Percentiles rank a stretch among this genome's conserved stretches.
phyloP scores from a whole-genome alignment of 805 yeast species.

The Lipomyces kockii region DNA sequence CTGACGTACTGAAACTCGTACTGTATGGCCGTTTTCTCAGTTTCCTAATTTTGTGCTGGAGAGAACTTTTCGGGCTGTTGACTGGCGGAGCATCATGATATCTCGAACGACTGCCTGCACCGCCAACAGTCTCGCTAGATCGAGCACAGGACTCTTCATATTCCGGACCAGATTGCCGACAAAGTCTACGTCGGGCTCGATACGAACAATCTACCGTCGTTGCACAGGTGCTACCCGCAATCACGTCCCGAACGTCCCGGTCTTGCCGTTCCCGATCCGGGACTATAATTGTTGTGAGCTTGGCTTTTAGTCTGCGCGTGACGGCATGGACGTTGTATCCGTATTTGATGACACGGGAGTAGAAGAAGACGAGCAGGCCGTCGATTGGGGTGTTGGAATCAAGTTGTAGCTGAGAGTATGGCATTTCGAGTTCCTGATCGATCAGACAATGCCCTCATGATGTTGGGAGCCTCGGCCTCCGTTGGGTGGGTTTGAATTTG shows the following conservation, averaged over 20 bases:
- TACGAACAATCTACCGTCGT: not conserved
- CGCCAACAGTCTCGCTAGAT: not conserved
- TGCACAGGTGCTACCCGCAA: not conserved
- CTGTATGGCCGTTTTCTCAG: not conserved
- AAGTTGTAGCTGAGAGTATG: not conserved
- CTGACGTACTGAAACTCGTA: not conserved
- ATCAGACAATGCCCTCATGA: too few relatives aligned
- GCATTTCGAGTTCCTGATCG: not conserved
- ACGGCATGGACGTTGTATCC: not conserved
- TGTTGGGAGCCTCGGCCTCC: too few relatives aligned
- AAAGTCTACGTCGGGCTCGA: not conserved
- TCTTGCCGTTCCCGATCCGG: not conserved
- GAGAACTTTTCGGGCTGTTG: not conserved
- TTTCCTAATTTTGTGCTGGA: not conserved
- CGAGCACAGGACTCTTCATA: not conserved
- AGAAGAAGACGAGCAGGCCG: conserved; percentile 5
- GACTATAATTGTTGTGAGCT: not conserved
- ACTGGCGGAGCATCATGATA: not conserved
- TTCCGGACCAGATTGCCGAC: not conserved
- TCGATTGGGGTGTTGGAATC: conserved; percentile 1
- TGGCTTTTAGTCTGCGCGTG: not conserved
- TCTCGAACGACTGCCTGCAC: not conserved
- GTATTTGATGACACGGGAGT: conserved; percentile 16
- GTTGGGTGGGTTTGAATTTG: too few relatives aligned
- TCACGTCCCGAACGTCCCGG: not conserved